phyloP scores from a whole-genome alignment of 2,329 filamentous ascomycete species.

The Paraphaeosphaeria minitans region DNA sequence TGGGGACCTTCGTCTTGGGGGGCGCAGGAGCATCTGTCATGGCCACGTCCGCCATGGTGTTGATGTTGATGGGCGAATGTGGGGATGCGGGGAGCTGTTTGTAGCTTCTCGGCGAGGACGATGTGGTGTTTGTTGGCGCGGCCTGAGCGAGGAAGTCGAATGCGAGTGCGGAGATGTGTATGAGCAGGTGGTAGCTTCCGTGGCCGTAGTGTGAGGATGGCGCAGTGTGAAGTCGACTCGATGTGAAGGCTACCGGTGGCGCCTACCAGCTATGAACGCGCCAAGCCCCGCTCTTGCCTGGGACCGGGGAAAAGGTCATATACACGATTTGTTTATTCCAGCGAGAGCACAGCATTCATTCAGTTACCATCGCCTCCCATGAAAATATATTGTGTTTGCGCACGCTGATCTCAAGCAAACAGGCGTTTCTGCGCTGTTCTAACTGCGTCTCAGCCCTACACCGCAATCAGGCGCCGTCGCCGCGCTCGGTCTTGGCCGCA shows the following conservation, averaged over 20 bases:
- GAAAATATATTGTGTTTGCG: background rate
- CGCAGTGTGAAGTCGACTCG: background rate
- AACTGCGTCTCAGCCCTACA: conserved; percentile 24
- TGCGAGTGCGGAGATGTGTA: conserved; percentile 12
- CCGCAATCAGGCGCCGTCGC: conserved; percentile 25
- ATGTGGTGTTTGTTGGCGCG: background rate
- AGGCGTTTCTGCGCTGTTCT: conserved; percentile 7
- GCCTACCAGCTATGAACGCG: background rate
- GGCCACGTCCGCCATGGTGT: conserved; percentile 87
- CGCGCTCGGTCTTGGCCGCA: conserved; percentile 3
- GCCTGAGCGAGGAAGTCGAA: too few relatives aligned
- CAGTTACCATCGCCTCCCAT: background rate
- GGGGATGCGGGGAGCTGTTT: conserved; percentile 27
- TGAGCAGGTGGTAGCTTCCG: background rate
- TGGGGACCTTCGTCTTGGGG: conserved; percentile 58
- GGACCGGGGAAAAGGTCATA: background rate
- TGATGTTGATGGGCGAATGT: conserved; percentile 23
- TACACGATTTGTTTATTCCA: background rate
- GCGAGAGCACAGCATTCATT: background rate
- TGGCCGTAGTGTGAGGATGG: background rate
- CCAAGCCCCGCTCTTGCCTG: conserved; percentile 8
- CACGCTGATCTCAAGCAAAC: background rate
- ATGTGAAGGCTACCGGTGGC: conserved; percentile 5
- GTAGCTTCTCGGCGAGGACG: background rate
- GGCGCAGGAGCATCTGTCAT: conserved; percentile 79